Conservation (phyloP, 257 asterid species). For the Nyctanthes arbortristis region DNA sequence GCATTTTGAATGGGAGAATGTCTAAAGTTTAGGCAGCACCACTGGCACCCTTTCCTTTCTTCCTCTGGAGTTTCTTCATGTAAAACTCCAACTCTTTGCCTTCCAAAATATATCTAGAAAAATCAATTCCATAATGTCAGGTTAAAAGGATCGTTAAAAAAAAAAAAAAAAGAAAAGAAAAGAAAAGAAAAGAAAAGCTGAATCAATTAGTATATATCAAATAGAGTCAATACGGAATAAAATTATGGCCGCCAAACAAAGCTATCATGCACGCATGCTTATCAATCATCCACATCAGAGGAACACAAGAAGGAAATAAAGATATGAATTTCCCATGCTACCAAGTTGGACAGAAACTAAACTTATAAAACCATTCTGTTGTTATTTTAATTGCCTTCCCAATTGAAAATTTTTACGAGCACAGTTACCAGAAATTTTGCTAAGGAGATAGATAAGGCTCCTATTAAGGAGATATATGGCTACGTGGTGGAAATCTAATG, state of each 20-base stretch:
- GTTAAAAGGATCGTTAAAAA: background rate
- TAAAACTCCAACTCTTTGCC: slow-evolving; percentile 45
- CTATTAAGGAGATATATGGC: no score
- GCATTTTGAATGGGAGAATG: slow-evolving; percentile 2
- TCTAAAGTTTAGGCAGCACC: background rate
- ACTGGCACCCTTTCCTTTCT: slow-evolving; percentile 38
- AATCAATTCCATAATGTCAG: background rate
- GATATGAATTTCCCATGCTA: background rate
- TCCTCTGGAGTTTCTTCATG: slow-evolving; percentile 42
- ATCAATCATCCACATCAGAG: background rate
- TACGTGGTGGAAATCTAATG: no score
- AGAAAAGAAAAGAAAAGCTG: background rate
- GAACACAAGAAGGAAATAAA: background rate
- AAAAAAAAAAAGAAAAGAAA: background rate
- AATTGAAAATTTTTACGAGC: background rate
- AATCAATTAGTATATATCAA: background rate
- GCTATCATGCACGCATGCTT: background rate
- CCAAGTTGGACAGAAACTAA: background rate
- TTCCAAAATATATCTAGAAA: slow-evolving; percentile 32
- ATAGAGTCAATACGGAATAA: background rate
- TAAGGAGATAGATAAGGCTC: no score
- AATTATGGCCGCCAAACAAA: background rate
- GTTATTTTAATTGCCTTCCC: background rate
- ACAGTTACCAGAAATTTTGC: no score
- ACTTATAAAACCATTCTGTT: background rate